phyloP scores from a whole-genome alignment of 768 basidiomycete species.

The Daedaleopsis sinensis region DNA sequence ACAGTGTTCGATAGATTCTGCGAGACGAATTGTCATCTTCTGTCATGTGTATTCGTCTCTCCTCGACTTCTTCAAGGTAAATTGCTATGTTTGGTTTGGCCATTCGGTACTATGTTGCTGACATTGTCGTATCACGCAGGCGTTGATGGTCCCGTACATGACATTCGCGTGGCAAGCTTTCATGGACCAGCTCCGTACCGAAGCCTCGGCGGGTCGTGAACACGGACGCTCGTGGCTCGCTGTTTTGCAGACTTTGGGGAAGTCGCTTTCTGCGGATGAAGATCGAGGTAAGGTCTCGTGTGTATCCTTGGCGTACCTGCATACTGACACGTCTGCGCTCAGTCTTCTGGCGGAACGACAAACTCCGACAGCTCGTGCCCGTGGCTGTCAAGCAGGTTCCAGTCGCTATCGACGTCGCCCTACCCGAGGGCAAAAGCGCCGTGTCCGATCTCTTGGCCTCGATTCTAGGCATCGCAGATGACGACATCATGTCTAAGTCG shows the following conservation, averaged over 20 bases:
- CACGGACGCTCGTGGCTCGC: constrained; percentile 62
- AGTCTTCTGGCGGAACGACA: constrained; percentile 93
- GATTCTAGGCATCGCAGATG: constrained; percentile 57
- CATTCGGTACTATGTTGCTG: background rate
- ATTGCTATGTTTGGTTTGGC: constrained; percentile 7
- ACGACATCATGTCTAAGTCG: constrained; percentile 66
- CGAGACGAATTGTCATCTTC: constrained; percentile 67
- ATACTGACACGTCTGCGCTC: background rate
- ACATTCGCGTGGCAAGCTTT: constrained; percentile 72
- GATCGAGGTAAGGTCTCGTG: constrained; percentile 50
- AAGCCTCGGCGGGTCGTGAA: constrained; percentile 35
- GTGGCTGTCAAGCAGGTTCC: constrained; percentile 69
- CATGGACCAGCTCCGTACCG: constrained; percentile 60
- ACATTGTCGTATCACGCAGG: constrained; percentile 41
- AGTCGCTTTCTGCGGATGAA: constrained; percentile 78
- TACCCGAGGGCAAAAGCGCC: constrained; percentile 40
- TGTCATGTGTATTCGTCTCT: constrained; percentile 73
- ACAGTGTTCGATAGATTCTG: constrained; percentile 10
- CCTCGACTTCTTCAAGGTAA: constrained; percentile 87
- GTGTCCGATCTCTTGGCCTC: constrained; percentile 57
- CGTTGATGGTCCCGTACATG: constrained; percentile 91
- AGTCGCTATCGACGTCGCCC: constrained; percentile 42
- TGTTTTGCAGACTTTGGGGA: constrained; percentile 61
- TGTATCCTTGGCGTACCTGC: constrained; percentile 26
- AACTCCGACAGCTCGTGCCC: constrained; percentile 61